Evolutionary conservation across 2,329 filamentous ascomycete genomes (phyloP).

Genomic region (Magnaporthiopsis incrustans): DNA sequence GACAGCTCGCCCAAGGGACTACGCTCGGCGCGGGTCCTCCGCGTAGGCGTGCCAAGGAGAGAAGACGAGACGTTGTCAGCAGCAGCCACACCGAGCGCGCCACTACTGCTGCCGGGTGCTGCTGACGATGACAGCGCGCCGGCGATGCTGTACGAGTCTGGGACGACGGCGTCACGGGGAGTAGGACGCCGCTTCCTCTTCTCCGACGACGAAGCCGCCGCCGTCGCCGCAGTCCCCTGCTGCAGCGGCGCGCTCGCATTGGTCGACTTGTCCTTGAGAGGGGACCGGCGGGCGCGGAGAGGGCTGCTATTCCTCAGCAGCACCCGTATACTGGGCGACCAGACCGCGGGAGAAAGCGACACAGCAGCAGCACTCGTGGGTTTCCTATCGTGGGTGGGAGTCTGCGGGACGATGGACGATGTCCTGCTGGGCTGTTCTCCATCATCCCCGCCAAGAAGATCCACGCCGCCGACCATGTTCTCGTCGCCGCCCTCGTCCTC

Average conservation of each 20-base stretch:
- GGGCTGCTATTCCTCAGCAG: slow-evolving; percentile 6
- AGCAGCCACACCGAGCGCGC: slow-evolving; percentile 11
- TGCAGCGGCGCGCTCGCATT: slow-evolving; percentile 17
- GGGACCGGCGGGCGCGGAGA: slow-evolving; percentile 22
- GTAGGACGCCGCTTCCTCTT: slow-evolving; percentile 10
- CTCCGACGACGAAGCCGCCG: slow-evolving; percentile 17
- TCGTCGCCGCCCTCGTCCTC: neutral
- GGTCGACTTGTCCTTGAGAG: slow-evolving; percentile 27
- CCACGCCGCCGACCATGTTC: neutral
- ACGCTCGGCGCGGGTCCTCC: neutral
- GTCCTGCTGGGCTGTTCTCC: slow-evolving; percentile 8
- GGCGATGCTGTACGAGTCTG: slow-evolving; percentile 36
- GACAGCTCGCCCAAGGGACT: slow-evolving; percentile 13
- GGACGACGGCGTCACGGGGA: slow-evolving; percentile 26
- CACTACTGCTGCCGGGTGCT: slow-evolving; percentile 11
- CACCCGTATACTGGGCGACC: slow-evolving; percentile 1
- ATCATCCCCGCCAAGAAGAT: slow-evolving; percentile 1
- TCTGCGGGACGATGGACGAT: slow-evolving; percentile 31
- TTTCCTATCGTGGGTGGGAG: slow-evolving; percentile 21
- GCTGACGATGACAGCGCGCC: slow-evolving; percentile 9
- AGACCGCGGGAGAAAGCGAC: neutral
- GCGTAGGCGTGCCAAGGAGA: neutral
- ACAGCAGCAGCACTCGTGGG: neutral
- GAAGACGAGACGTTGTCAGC: neutral
- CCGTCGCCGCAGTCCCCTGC: slow-evolving; percentile 11